Base-by-base conservation (phyloP, 805 yeast genomes). In the Diddensiella transvaalensis region DNA sequence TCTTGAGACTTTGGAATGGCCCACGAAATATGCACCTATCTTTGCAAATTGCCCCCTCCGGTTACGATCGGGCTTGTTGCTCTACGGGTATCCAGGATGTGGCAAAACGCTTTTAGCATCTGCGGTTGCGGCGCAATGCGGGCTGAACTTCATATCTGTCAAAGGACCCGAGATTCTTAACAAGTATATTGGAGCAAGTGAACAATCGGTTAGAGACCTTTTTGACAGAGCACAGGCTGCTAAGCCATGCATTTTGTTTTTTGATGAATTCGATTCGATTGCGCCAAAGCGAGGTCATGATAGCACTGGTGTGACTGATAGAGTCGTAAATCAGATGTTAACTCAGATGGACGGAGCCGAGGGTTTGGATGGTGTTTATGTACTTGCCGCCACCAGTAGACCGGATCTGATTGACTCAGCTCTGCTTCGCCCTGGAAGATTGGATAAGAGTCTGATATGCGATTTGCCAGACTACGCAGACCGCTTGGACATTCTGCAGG, bases 291-390 rank as follows among this genome's bases (percentile, higher is more conserved):
- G 98, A 38, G 98, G 98, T 2, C 97, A 90, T 60, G 99, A 91
- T 63, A 87, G 96, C 1, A 90, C 98, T 0, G 98, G 98, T 48
- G 98, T 93, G 3, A 93, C 98, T 2, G 99, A 93, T 64, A 77
- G 99, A 58, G 96, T 93, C 36, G 99, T 93, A 22, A 93, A 93
- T 67, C 99, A 93, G 63, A 79, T 93, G 80, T 76, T 93, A 59
- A 93, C 99, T 0, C 97, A 93, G 64, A 90, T 93, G 96, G 99
- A 93, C 66, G 99, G 99, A 70, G 98, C 98, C 0, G 98, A 93
- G 65, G 97, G 98, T 0, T 72, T 90, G 23, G 97, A 90, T 59
- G 97, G 98, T 2, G 98, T 93, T 2, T 91, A 93, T 63, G 96
- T 93, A 0, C 72, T 93, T 22, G 98, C 98, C 0, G 99, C 98